These are phyloP conservation scores for Infundibulicybe gibba DNA, from an alignment of 768 basidiomycete species.

Conservation along the genomic window DNA sequence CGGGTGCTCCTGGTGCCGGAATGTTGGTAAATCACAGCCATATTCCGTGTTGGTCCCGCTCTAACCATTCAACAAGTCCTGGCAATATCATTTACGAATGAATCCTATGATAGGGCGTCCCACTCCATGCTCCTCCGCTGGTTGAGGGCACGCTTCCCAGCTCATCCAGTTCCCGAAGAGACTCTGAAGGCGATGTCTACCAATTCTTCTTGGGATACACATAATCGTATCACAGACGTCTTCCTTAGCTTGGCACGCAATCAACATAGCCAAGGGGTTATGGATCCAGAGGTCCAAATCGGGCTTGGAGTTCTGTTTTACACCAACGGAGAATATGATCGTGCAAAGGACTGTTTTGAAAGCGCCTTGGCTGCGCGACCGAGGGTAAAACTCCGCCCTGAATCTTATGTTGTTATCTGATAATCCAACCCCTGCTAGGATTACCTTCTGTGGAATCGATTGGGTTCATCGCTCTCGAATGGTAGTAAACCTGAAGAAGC, in stretches of 20 bases:
- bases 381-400: slow-evolving; percentile 27
- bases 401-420: no score
- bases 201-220: slow-evolving; percentile 77
- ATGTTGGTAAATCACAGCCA: slow-evolving; percentile 56
- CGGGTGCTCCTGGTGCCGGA: slow-evolving; percentile 61
- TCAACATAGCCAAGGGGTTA: slow-evolving; percentile 68
- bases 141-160: slow-evolving; percentile 66
- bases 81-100: slow-evolving; percentile 95
- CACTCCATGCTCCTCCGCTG: slow-evolving; percentile 84
- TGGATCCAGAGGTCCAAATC: slow-evolving; percentile 91
- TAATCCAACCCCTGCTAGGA: slow-evolving; percentile 42
- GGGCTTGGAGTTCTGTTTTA: slow-evolving; percentile 94
- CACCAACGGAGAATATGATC: slow-evolving; percentile 79
- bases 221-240: slow-evolving; percentile 74
- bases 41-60: slow-evolving; percentile 5
- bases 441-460: slow-evolving; percentile 92
- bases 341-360: slow-evolving; percentile 93
- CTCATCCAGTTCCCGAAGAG: slow-evolving; percentile 49
- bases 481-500: slow-evolving; percentile 94
- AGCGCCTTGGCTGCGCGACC: slow-evolving; percentile 80
- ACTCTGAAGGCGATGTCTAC: slow-evolving; percentile 49
- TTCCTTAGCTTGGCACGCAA: slow-evolving; percentile 79
- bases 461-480: slow-evolving; percentile 93
- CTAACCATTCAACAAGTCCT: slow-evolving; percentile 58
- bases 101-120: slow-evolving; percentile 83